A percentile compares a stretch with the other conserved stretches of the same genome.
Evolutionary conservation across 1,284 basidiomycete genomes (phyloP).

Genomic region (Exobasidium cylindrosporum): DNA sequence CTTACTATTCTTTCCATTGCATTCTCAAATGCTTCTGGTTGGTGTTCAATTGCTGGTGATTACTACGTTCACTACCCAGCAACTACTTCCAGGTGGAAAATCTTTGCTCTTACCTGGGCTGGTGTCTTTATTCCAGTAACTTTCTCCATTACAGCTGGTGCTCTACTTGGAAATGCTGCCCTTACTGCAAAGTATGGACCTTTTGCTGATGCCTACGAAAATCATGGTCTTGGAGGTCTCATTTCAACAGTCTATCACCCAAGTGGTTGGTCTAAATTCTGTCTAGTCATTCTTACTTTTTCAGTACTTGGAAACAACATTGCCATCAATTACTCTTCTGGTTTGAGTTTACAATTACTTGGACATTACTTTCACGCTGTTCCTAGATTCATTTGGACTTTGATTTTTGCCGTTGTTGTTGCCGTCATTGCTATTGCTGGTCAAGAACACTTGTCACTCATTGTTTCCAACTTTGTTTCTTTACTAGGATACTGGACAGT

Average conservation of each 20-base stretch:
- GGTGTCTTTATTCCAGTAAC: background rate
- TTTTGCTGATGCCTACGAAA: background rate
- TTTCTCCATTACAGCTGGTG: background rate
- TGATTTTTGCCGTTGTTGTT: background rate
- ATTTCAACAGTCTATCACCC: background rate
- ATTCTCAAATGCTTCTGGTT: background rate
- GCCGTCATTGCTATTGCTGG: conserved; percentile 1
- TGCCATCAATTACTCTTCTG: background rate
- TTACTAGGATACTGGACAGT: background rate
- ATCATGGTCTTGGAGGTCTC: background rate
- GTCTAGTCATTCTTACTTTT: background rate
- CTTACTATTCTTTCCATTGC: background rate
- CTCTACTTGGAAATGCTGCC: background rate
- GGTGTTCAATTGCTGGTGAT: background rate
- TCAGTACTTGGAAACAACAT: background rate
- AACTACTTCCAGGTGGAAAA: background rate
- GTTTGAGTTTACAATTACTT: background rate
- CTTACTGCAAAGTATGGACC: background rate
- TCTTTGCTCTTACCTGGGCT: background rate
- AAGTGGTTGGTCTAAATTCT: background rate
- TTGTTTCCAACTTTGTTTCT: background rate
- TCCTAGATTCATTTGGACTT: background rate
- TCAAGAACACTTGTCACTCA: background rate
- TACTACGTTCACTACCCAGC: background rate
- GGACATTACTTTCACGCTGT: background rate